phyloP scores from a whole-genome alignment of 345 rosid genomes.

The Eucalyptus globulus region DNA sequence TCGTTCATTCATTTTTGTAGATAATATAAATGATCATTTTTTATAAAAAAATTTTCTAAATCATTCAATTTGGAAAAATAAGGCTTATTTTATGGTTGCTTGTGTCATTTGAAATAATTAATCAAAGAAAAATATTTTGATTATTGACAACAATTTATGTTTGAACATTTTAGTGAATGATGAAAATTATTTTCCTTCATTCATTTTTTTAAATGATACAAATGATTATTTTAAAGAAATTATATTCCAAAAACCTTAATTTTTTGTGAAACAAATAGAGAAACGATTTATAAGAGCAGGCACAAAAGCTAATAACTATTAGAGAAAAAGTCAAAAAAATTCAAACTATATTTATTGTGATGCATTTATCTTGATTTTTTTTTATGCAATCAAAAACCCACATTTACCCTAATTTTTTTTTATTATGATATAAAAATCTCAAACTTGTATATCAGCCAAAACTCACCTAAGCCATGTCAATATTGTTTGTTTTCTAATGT shows the following conservation, averaged over 20 bases:
- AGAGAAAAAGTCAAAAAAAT: not conserved
- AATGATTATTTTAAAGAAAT: too few species aligned
- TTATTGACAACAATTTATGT: too few species aligned
- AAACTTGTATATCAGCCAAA: not conserved
- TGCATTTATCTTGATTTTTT: too few species aligned
- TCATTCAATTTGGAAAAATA: too few species aligned
- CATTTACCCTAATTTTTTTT: not conserved
- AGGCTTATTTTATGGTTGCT: not conserved
- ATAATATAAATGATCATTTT: not conserved
- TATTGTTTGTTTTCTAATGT: too few species aligned
- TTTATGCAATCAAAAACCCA: not conserved
- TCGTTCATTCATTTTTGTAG: not conserved
- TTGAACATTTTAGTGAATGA: accelerated
- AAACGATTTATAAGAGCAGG: not conserved
- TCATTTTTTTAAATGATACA: too few species aligned
- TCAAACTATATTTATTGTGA: accelerated
- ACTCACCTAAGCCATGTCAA: not conserved
- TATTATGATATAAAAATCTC: too few species aligned
- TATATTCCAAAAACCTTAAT: too few species aligned
- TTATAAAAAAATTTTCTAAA: too few species aligned
- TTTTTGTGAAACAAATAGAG: not conserved
- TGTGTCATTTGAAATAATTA: not conserved
- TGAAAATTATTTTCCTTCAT: not conserved
- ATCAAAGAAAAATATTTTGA: too few species aligned
- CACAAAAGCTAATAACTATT: not conserved